Evolutionary conservation across 2,329 filamentous ascomycete genomes (phyloP), one percentile per base, ranked within the genome.

Genomic region (Fusarium brachygibbosum): DNA sequence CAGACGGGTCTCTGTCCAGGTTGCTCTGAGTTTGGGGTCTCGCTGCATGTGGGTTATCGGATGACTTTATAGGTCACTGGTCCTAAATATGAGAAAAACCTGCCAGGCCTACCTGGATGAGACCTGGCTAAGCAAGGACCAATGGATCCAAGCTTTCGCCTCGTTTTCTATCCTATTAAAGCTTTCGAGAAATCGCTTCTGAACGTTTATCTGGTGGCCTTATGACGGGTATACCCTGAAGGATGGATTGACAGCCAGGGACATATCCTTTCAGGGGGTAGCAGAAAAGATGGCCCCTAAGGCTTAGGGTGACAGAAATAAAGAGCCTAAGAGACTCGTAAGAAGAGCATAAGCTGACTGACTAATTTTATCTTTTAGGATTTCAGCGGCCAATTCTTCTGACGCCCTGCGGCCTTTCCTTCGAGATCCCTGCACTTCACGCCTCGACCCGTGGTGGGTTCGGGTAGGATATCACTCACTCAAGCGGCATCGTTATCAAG

Each of bases 1-100:
- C 35, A 40, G 25, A 41, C 44, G 8, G 31, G 48, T 40, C 37
- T 66, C 41, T 40, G 48, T 19, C 40, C 49, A 55, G 40, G 57
- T 58, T 63, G 37, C 42, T 40, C 50, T 34, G 42, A 53, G 29
- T 29, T 42, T 58, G 38, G 37, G 23, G 46, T 61, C 19, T 50
- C 23, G 49, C 53, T 52, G 40, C 29, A 54, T 62, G 58, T 69
- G 67, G 67, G 62, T 69, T 69, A 68, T 68, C 53, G 67, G 54
- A 66, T 68, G 66, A 70, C 63, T 53, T 42, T 59, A 31, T 31
- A 52, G 28, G 37, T 21, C 32, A 45, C 42, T 40, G 59, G 38
- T 38, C 40, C n/a, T 11, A 25, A 25, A 42, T 21, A 58, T 41
- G 25, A 35, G 50, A 49, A 41, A 54, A 60, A 45, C 51, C 31